Evolutionary conservation across 2,329 filamentous ascomycete species (phyloP).

Genomic region (Nemania sp.): DNA sequence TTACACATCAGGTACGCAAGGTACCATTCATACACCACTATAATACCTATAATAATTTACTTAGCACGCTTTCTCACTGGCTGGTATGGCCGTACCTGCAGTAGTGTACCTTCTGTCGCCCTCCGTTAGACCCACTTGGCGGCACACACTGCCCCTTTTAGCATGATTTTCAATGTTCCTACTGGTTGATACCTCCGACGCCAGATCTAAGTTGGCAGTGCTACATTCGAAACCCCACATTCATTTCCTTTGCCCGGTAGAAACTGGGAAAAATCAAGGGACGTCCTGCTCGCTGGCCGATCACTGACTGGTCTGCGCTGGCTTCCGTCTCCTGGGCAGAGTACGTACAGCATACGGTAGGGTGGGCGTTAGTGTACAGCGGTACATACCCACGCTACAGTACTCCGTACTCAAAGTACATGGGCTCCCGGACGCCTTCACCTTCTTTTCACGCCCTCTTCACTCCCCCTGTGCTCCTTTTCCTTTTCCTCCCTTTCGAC

Average conservation of each 20-base stretch:
- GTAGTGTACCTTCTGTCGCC: constrained; percentile 33
- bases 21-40: background rate
- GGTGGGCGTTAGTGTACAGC: too few relatives aligned
- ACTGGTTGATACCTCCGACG: constrained; percentile 37
- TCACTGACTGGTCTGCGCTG: too few relatives aligned
- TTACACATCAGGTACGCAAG: background rate
- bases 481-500: constrained; percentile 30
- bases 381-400: too few relatives aligned
- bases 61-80: constrained; percentile 36
- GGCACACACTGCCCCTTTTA: constrained; percentile 33
- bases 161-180: constrained; percentile 4
- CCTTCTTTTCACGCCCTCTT: constrained; percentile 33
- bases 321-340: constrained; percentile 23
- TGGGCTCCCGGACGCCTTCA: constrained; percentile 22
- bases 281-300: constrained; percentile 26
- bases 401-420: constrained; percentile 1
- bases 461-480: constrained; percentile 42
- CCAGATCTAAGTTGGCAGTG: constrained; percentile 35
- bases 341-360: too few relatives aligned
- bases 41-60: constrained; percentile 6
- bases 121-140: constrained; percentile 13
- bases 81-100: constrained; percentile 25
- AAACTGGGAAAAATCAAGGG: constrained; percentile 10
- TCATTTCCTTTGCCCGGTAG: constrained; percentile 39
- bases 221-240: constrained; percentile 28